These are phyloP conservation scores for Diaporthe eres DNA, from an alignment of 2,329 filamentous ascomycete species.

Conservation along the genomic window DNA sequence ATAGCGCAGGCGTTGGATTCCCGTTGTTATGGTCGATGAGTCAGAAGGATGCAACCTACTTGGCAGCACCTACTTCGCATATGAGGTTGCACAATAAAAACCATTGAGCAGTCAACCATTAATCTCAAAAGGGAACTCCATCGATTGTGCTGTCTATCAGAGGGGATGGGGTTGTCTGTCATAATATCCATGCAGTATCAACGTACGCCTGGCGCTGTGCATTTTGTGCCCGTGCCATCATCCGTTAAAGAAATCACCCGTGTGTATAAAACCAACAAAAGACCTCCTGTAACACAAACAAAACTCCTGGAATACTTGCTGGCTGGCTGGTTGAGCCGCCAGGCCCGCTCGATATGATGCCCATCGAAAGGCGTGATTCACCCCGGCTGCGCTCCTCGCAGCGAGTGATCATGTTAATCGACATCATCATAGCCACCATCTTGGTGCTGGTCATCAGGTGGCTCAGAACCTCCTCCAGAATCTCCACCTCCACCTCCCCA, in stretches of 20 bases:
- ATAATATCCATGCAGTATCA: constrained; percentile 23
- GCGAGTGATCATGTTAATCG: background rate
- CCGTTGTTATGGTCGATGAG: constrained; percentile 2
- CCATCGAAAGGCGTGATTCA: background rate
- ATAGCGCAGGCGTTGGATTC: constrained; percentile 28
- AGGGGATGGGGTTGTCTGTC: constrained; percentile 15
- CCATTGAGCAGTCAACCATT: background rate
- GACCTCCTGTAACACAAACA: background rate
- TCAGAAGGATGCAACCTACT: background rate
- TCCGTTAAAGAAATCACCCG: background rate
- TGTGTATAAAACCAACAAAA: constrained; percentile 11
- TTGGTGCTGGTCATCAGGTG: background rate
- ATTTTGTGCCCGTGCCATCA: background rate
- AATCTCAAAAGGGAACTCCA: background rate
- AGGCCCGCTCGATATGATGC: background rate
- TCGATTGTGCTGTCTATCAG: constrained; percentile 30
- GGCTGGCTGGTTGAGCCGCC: background rate
- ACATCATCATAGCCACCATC: background rate
- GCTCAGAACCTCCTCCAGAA: background rate
- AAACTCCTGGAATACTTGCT: background rate
- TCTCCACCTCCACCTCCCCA: constrained; percentile 24
- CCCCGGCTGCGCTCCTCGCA: constrained; percentile 3
- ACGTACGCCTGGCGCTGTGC: constrained; percentile 21
- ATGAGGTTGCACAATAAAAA: background rate
- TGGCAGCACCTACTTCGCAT: background rate